Evolutionary conservation across 352 stramenopile genomes (phyloP), one percentile per base, ranked within the genome.

Genomic region (Blastocystis sp.): DNA sequence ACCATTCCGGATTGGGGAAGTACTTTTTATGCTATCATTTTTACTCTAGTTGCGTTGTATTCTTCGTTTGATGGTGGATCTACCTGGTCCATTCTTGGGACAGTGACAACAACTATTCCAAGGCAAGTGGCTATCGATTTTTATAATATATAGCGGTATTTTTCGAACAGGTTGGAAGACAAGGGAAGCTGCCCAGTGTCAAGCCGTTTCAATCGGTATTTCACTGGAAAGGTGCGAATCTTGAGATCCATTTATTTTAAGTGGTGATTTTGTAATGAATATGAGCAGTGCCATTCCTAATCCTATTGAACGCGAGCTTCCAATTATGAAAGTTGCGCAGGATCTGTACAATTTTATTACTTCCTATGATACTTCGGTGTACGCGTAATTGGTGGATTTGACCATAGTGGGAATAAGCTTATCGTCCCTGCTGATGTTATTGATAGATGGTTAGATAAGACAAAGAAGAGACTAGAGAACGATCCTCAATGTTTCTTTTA

Each of bases 291-390:
- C 44, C 33, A 37, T 87, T 24, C 76, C 24, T 13, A 37, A n/a
- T 24, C 57, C 76, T 7, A 15, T 70, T 56, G 13, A 87, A 13
- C 57, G 76, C 5, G 76, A 87, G n/a, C 37, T 87, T 4, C 76
- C 76, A 15, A 54, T 87, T 4, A 73, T 87, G 76, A 87, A 87
- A 19, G 42, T 87, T n/a, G 76, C 54, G 4, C 51, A 87, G 33
- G 76, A 87, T 51, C 17, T 69, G 4, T 87, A 87, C 30, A 87
- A 87, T 56, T 87, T 35, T 40, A 75, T 87, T 42, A 68, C 76
- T 5, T 87, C 76, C 0, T 87, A 70, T 73, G 51, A 27, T 1
- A 27, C 5, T 15, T 69, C 37, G 4, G 3, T 7, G 57, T 82
- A 82, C 22, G n/a, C 37, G 11, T 70, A 4, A 17, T 82, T 4